Conservation (phyloP, 139 green algal species). For the Marvania coccoides region DNA sequence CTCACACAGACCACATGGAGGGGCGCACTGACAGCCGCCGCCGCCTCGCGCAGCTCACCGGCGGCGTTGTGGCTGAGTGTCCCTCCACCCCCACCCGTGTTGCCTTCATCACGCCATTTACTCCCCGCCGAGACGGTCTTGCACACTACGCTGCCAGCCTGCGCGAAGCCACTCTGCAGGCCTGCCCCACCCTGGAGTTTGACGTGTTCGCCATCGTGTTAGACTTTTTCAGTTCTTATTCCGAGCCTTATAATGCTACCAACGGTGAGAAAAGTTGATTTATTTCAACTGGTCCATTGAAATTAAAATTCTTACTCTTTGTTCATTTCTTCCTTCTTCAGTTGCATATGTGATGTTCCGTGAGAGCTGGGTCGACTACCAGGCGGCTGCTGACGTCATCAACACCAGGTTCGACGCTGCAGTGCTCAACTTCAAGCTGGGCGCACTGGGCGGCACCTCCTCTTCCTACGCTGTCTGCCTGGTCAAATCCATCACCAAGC, state of each 20-base stretch:
- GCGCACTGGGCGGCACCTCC: neutral
- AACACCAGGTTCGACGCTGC: neutral
- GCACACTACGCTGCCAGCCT: neutral
- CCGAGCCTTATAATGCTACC: neutral
- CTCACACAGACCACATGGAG: no score
- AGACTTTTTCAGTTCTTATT: neutral
- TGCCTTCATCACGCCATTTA: conserved; percentile 3
- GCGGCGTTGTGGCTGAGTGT: no score
- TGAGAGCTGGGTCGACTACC: neutral
- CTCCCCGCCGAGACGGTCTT: neutral
- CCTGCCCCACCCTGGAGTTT: neutral
- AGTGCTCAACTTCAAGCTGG: conserved; percentile 4
- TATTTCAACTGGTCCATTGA: no score
- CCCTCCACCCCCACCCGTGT: neutral
- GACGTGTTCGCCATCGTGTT: conserved; percentile 7
- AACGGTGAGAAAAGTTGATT: neutral
- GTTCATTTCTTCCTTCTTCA: neutral
- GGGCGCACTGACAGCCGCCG: no score
- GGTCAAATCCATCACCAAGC: neutral
- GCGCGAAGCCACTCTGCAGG: neutral
- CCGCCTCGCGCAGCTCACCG: no score
- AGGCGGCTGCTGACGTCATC: neutral
- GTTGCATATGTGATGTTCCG: neutral
- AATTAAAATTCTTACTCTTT: no score
- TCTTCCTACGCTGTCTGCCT: neutral